Base-by-base conservation (phyloP, 1,284 basidiomycete genomes). In the Ganoderma sinense region DNA sequence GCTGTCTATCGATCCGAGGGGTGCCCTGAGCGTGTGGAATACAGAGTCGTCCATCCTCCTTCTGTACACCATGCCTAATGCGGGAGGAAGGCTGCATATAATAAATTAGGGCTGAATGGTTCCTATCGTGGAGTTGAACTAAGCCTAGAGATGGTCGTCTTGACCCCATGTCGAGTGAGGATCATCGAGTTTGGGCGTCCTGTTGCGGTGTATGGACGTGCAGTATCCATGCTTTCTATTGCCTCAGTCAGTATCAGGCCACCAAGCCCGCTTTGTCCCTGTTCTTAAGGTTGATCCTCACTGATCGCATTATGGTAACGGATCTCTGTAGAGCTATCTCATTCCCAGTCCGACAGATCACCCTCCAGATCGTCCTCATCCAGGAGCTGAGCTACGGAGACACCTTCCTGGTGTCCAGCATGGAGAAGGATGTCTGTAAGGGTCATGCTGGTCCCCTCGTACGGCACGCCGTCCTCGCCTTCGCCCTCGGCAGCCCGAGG, bases 391-490 rank as follows among this genome's bases (percentile, higher is more conserved):
- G 67, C 60, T 23, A 39, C 36, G 36, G 73, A 71, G 2, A 64
- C 61, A 14, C 68, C 64, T 33, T 73, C 73, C 59, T 65, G 70
- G 6, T 69, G 69, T 14, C 71, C 71, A 11, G 75, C 76, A 43
- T 75, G 73, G 62, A 78, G 62, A 40, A 78, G 45, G n/a, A 77
- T 77, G 26, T 77, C 76, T 20, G 72, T 71, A 4, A 78, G 64
- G 2, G 77, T 77, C 64, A 75, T 70, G 51, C 77, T 78, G 64
- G 73, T 74, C 8, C 75, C 75, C 62, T 75, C 77, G 62, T 76
- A 74, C n/a, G 64, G 45, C 8, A 65, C 69, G 16, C 75, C 74
- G 16, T 72, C 70, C 10, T 53, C 71, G 39, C 39, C 16, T 1
- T 33, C 53, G 23, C 48, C 29, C 8, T 26, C 31, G 13, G 31